Base-by-base conservation (phyloP, 495 filamentous ascomycete genomes). In the Polyplosphaeria fusca region DNA sequence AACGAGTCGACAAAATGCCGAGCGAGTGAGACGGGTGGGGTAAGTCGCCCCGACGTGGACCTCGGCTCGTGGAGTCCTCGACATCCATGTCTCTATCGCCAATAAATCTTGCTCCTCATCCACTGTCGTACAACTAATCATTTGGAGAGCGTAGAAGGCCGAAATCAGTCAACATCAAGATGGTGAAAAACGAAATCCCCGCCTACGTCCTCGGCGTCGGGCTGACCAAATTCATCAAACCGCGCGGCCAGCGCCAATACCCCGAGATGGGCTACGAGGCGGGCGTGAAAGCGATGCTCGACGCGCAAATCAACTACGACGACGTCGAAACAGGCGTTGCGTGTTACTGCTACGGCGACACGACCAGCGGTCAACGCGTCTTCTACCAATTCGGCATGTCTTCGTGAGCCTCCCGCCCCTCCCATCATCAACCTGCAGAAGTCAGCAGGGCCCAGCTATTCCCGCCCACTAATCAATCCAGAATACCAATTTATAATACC, bases 381-480 rank as follows among this genome's bases (percentile, higher is more conserved):
- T 95, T 97, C 76, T 97, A 97, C 71, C 92, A 97, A 73, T 95
- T 96, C 68, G 92, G 92, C 69, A 89, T 96, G 82, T 95, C 89
- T 26, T 76, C 85, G 68, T 95, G 94, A 61, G 91, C 91, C 58
- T 88, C 42, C 3, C 30, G 20, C 7, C 9, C 20, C 39, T 13
- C 5, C 41, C 20, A 26, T 25, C 22, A 23, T 16, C 14, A 7
- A 43, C 40, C 19, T 13, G 7, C n/a, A n/a, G 18, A 43, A 43
- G 19, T 43, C 11, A 43, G 5, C n/a, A n/a, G n/a, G n/a, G n/a
- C n/a, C n/a, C n/a, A n/a, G n/a, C n/a, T n/a, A n/a, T n/a, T n/a
- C n/a, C n/a, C n/a, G n/a, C n/a, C n/a, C n/a, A n/a, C n/a, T n/a
- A n/a, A n/a, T n/a, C n/a, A 48, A 9, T 23, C 13, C 37, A 60